phyloP scores from a whole-genome alignment of 2,329 filamentous ascomycete genomes.

The Fusarium heterosporum region DNA sequence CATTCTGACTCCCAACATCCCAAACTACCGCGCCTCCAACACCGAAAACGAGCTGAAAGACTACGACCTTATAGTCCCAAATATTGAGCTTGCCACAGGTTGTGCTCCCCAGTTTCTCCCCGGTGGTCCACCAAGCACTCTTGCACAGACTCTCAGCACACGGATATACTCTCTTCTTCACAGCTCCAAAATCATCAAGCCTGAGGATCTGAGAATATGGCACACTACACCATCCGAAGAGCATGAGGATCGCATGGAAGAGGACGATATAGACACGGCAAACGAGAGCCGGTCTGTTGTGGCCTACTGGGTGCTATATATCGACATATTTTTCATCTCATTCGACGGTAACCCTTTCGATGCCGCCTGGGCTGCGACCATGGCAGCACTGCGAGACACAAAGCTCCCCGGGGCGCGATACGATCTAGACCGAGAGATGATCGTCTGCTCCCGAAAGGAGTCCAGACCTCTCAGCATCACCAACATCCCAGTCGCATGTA shows the following conservation, averaged over 20 bases:
- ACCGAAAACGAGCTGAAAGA: conserved; percentile 64
- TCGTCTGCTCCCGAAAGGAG: conserved; percentile 76
- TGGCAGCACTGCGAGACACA: conserved; percentile 84
- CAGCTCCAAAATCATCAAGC: conserved; percentile 73
- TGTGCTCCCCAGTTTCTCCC: conserved; percentile 88
- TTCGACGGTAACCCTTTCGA: conserved; percentile 94
- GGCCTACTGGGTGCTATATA: conserved; percentile 94
- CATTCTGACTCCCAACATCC: conserved; percentile 78
- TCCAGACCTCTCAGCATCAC: conserved; percentile 69
- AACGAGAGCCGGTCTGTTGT: conserved; percentile 66
- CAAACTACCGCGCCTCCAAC: conserved; percentile 67
- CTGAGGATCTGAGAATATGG: conserved; percentile 79
- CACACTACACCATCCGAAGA: conserved; percentile 65
- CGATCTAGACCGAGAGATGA: conserved; percentile 82
- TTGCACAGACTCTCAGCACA: conserved; percentile 88
- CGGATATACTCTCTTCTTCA: conserved; percentile 82
- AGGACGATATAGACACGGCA: conserved; percentile 50
- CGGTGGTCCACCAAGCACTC: conserved; percentile 80
- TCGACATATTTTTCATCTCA: conserved; percentile 94
- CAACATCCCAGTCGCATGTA: conserved; percentile 79
- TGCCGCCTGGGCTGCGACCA: conserved; percentile 84
- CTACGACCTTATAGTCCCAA: conserved; percentile 86
- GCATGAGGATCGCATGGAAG: conserved; percentile 55
- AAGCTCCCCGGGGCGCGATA: conserved; percentile 82
- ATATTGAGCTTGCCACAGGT: conserved; percentile 91